Percentiles rank a stretch among this genome's conserved stretches.
phyloP scores from a whole-genome alignment of 495 filamentous ascomycete species.

The Podospora sp. region DNA sequence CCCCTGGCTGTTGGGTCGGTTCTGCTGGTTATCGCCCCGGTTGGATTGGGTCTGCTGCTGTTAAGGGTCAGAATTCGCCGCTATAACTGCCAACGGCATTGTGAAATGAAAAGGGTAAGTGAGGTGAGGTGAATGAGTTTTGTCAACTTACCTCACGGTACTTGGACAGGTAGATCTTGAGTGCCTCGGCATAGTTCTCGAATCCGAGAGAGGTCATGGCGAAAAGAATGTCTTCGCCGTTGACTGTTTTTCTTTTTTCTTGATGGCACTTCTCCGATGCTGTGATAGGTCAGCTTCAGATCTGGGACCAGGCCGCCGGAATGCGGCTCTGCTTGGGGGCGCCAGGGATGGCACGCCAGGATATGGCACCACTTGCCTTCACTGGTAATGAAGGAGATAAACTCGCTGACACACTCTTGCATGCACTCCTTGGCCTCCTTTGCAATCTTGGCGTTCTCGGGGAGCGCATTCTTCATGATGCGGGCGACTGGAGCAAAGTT shows the following conservation, averaged over 20 bases:
- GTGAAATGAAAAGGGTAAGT: too few relatives aligned
- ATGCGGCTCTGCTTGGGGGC: slow-evolving; percentile 4
- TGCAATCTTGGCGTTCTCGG: slow-evolving; percentile 98
- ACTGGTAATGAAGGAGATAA: slow-evolving; percentile 99
- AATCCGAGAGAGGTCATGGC: slow-evolving; percentile 99
- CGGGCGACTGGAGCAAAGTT: slow-evolving; percentile 93
- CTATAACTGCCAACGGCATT: background rate
- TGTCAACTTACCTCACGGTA: slow-evolving; percentile 85
- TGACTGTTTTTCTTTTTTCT: slow-evolving; percentile 98
- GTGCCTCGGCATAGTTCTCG: slow-evolving; percentile 96
- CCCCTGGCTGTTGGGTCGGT: slow-evolving; percentile 70
- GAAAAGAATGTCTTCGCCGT: slow-evolving; percentile 97
- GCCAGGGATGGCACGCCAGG: slow-evolving; percentile 24
- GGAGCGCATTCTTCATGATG: slow-evolving; percentile 97
- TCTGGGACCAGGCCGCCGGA: slow-evolving; percentile 21
- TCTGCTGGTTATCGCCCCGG: slow-evolving; percentile 69
- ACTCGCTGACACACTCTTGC: slow-evolving; percentile 99
- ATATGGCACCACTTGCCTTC: slow-evolving; percentile 67
- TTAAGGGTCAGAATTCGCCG: slow-evolving; percentile 36
- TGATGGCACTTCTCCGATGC: slow-evolving; percentile 99
- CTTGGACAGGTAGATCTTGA: slow-evolving; percentile 97
- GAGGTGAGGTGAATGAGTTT: slow-evolving; percentile 11
- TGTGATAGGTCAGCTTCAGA: slow-evolving; percentile 48
- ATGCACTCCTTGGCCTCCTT: slow-evolving; percentile 99
- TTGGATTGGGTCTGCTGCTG: slow-evolving; percentile 71